Conservation (phyloP, 192 early-diverging fungal genomes). For the Dissophora globulifera region DNA sequence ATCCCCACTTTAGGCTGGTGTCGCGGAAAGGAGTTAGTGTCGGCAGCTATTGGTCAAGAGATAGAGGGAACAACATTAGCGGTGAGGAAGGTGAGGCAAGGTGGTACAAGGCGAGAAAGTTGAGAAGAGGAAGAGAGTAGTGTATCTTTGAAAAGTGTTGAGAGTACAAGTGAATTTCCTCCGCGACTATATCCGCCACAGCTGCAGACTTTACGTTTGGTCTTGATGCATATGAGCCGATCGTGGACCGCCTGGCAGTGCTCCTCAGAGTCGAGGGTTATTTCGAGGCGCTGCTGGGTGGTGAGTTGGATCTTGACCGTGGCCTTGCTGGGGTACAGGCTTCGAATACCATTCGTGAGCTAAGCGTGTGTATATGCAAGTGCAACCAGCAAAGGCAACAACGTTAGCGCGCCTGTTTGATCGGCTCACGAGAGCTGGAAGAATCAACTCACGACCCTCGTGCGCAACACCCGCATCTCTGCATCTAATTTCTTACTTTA, state of each 20-base stretch:
- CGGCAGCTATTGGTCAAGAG: constrained; percentile 6
- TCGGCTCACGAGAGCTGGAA: background rate
- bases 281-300: constrained; percentile 24
- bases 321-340: constrained; percentile 7
- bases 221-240: constrained; percentile 13
- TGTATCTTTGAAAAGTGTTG: no score
- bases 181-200: background rate
- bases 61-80: no score
- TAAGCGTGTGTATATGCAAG: constrained; percentile 5
- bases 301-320: constrained; percentile 25
- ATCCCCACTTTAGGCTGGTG: constrained; percentile 32
- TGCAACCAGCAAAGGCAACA: background rate
- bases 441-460: background rate
- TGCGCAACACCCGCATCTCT: no score
- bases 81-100: no score
- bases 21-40: constrained; percentile 12
- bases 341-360: constrained; percentile 34
- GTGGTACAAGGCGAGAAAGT: no score
- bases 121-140: no score
- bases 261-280: constrained; percentile 4
- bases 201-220: no score
- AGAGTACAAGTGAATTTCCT: background rate
- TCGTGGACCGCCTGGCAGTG: constrained; percentile 23
- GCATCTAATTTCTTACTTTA: constrained; percentile 7
- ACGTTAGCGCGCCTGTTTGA: background rate